phyloP scores from a whole-genome alignment of 192 early-diverging fungal genomes.

The Haplosporangium gracile region DNA sequence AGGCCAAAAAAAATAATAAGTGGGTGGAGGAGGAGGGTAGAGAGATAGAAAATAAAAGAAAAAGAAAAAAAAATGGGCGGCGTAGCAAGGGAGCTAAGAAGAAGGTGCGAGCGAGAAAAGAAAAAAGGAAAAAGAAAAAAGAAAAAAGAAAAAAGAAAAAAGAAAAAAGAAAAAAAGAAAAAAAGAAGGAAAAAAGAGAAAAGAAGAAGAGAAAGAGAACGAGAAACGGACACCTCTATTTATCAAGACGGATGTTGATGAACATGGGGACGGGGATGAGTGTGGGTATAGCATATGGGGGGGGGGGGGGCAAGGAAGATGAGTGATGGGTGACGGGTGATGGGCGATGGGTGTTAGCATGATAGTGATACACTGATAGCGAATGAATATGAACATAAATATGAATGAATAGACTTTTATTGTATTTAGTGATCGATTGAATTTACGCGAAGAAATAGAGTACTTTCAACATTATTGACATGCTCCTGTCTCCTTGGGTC shows the following conservation, averaged over 20 bases:
- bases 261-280: background rate
- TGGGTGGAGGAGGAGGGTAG: background rate
- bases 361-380: no score
- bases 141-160: conserved; percentile 6
- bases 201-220: background rate
- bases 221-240: background rate
- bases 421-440: background rate
- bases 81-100: conserved; percentile 9
- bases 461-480: background rate
- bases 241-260: background rate
- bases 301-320: background rate
- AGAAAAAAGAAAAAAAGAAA: background rate
- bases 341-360: no score
- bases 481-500: background rate
- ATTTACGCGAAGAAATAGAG: background rate
- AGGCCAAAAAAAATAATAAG: conserved; percentile 12
- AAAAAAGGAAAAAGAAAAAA: conserved; percentile 11
- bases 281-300: background rate
- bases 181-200: background rate
- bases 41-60: background rate
- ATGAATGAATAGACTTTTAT: no score
- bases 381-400: no score
- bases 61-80: background rate
- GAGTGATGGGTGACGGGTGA: no score
- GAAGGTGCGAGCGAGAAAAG: conserved; percentile 6